These are phyloP conservation scores for Albatrellus ellisii DNA, from an alignment of 768 basidiomycete species.

Conservation along the genomic window DNA sequence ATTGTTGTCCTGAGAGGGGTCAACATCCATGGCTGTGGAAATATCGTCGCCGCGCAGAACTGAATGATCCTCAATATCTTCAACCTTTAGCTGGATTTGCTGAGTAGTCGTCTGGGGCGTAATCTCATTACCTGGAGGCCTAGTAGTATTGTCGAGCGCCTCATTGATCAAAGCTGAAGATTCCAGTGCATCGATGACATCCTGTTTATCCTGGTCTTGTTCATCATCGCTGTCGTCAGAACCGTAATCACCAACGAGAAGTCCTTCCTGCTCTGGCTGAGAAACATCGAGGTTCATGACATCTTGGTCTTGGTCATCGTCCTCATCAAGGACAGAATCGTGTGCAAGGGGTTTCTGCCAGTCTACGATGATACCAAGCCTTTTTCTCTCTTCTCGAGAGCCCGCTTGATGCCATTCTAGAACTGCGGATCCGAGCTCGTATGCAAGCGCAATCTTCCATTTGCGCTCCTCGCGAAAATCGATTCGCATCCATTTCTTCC, in stretches of 20 bases:
- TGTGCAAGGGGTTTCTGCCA: conserved; percentile 32
- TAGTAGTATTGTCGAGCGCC: too few relatives aligned
- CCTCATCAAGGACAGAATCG: conserved; percentile 25
- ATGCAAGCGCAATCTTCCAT: conserved; percentile 85
- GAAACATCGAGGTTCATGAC: conserved; percentile 21
- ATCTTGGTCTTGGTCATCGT: conserved; percentile 17
- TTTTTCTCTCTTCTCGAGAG: conserved; percentile 47
- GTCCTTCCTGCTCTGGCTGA: conserved; percentile 7
- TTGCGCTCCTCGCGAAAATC: conserved; percentile 91
- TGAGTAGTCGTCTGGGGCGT: conserved; percentile 29
- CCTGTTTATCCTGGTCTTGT: conserved; percentile 39
- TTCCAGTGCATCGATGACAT: conserved; percentile 47
- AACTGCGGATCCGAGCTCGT: conserved; percentile 68
- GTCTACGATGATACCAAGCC: conserved; percentile 51
- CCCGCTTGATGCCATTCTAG: conserved; percentile 79
- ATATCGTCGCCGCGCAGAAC: conserved; percentile 19
- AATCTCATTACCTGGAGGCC: too few relatives aligned
- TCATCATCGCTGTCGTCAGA: conserved; percentile 43
- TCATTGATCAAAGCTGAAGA: conserved; percentile 42
- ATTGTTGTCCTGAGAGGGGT: conserved; percentile 19
- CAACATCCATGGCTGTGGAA: conserved; percentile 24
- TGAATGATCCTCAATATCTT: conserved; percentile 46
- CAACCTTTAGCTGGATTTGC: conserved; percentile 30
- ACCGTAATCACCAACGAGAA: conserved; percentile 11
- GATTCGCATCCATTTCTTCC: conserved; percentile 89